Conservation (phyloP, 1,284 basidiomycete species). For the Phylloboletellus chloephorus region DNA sequence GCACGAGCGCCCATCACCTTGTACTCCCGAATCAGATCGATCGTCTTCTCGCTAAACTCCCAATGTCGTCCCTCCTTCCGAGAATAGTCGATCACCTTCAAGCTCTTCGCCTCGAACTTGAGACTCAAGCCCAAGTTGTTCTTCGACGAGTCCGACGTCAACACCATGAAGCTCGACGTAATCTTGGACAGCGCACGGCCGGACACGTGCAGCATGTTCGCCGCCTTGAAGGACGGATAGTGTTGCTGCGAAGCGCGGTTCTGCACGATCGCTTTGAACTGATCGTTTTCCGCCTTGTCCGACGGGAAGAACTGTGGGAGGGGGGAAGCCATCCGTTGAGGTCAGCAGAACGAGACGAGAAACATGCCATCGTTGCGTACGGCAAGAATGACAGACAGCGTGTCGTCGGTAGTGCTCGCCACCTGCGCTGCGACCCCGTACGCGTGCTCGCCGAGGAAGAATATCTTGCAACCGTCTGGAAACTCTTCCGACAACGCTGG, state of each 20-base stretch:
- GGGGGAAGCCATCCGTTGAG: conserved; percentile 4
- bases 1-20: conserved; percentile 44
- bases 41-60: conserved; percentile 91
- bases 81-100: conserved; percentile 95
- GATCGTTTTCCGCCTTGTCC: conserved; percentile 74
- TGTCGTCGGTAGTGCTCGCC: conserved; percentile 57
- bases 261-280: conserved; percentile 66
- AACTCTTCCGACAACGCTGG: conserved; percentile 86
- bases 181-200: conserved; percentile 81
- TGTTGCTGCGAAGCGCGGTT: conserved; percentile 57
- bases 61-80: conserved; percentile 80
- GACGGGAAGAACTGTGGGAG: conserved; percentile 83
- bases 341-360: conserved; percentile 6
- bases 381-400: conserved; percentile 75
- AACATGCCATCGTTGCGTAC: conserved; percentile 43
- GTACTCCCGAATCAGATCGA: conserved; percentile 81
- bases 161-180: conserved; percentile 88
- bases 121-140: conserved; percentile 89
- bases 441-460: conserved; percentile 90
- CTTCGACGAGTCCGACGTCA: conserved; percentile 70
- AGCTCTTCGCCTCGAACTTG: conserved; percentile 94
- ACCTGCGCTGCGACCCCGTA: conserved; percentile 97
- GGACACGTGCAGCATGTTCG: conserved; percentile 66
- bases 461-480: conserved; percentile 84
- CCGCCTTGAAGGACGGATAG: conserved; percentile 69